Evolutionary conservation across 2,329 filamentous ascomycete species (phyloP), one percentile per base, ranked within the genome.

Genomic region (Paradendryphiella salina): DNA sequence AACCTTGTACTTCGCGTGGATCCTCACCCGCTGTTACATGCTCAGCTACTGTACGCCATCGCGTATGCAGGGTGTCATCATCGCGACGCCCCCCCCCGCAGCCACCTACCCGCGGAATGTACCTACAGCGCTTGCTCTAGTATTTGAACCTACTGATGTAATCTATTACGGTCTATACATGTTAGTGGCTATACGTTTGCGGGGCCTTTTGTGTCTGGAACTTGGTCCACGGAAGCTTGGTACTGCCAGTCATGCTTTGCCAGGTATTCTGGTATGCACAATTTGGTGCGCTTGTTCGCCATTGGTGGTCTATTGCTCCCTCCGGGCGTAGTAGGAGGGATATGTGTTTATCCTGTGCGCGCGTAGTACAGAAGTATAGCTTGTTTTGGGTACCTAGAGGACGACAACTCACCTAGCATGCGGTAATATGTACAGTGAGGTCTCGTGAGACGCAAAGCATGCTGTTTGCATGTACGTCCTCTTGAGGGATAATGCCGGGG

Each of bases 51-150:
- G 33, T 26, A 45, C 32, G 26, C 31, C 26, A 36, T 37, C 42
- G 42, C 18, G 42, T 26, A 45, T 45, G 42, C 42, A 38, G 26
- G 21, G 35, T 45, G 42, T 45, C 42, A 45, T 45, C 42, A 45
- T 45, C 7, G 28, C 34, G 9, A 18, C 6, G 6, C 17, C 32
- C 42, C 34, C 40, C 33, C 18, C 41, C 33, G 29, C 18, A 32
- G 14, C 42, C 26, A 26, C 29, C 5, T 15, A 20, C 23, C 42
- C 10, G 31, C 32, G 21, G 34, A 31, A 14, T 15, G 11, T 20
- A 45, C 20, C 42, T 31, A 17, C 18, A 11, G 26, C 34, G 14
- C 34, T 32, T 37, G 14, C 13, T 36, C 15, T 35, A 29, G 33
- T 20, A 21, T 36, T 36, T 11, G 23, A 1, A 42, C 17, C 29